Conservation (phyloP, 139 green algal species). For the Picochlorum sp. region DNA sequence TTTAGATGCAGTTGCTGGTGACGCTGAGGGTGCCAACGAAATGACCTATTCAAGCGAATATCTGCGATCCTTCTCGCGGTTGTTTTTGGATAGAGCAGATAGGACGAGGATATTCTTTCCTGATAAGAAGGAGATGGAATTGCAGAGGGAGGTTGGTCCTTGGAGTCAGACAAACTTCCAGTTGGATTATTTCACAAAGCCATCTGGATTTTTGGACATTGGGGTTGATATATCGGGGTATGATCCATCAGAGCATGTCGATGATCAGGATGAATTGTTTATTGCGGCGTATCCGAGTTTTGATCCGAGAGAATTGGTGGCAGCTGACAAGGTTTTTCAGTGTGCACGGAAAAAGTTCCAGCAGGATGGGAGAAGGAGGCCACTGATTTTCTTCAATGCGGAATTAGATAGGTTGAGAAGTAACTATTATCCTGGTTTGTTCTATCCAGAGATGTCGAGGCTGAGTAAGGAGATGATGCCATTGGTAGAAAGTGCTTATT, state of each 20-base stretch:
- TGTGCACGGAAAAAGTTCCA: constrained; percentile 14
- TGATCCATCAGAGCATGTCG: constrained; percentile 26
- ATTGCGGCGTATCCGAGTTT: constrained; percentile 65
- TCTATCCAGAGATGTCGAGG: constrained; percentile 69
- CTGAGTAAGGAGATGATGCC: constrained; percentile 43
- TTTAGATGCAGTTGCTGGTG: constrained; percentile 39
- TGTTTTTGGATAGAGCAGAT: constrained; percentile 33
- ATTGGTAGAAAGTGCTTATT: constrained; percentile 52
- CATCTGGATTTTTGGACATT: constrained; percentile 41
- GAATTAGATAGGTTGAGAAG: constrained; percentile 72
- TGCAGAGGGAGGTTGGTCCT: constrained; percentile 43
- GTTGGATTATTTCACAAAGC: constrained; percentile 69
- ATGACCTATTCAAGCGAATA: constrained; percentile 45
- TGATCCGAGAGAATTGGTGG: constrained; percentile 65
- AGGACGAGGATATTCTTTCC: constrained; percentile 65
- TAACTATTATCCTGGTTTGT: constrained; percentile 68
- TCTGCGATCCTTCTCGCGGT: constrained; percentile 46
- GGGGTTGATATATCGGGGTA: constrained; percentile 37
- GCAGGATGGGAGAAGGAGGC: constrained; percentile 11
- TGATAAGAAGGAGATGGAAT: constrained; percentile 38
- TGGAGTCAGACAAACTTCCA: constrained; percentile 39
- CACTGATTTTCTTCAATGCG: constrained; percentile 82
- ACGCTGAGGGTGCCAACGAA: constrained; percentile 61
- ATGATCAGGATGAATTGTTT: constrained; percentile 48
- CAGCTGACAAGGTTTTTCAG: constrained; percentile 54